Percentiles rank a stretch among this genome's conserved stretches.
Conservation (phyloP, 306 rosid species). For the Notholithocarpus densiflorus region DNA sequence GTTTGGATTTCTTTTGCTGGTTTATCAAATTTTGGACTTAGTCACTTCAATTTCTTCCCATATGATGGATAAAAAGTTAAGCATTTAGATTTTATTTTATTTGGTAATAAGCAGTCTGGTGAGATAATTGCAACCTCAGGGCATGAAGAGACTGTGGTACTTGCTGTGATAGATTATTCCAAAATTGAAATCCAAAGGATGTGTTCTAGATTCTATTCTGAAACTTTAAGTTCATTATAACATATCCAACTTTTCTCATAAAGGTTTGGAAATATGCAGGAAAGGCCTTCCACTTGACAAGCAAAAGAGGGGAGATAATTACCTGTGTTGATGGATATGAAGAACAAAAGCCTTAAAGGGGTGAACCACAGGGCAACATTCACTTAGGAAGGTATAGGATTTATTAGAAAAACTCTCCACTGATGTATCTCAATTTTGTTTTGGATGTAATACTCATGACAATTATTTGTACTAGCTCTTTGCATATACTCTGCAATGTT, state of each 20-base stretch:
- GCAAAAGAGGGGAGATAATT: conserved; percentile 25
- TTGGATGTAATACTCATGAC: background rate
- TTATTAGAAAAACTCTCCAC: background rate
- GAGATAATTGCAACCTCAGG: conserved; percentile 33
- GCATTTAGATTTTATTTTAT: background rate
- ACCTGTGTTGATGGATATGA: conserved; percentile 6
- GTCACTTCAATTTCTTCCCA: background rate
- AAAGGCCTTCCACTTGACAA: conserved; percentile 17
- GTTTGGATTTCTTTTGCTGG: too few species aligned
- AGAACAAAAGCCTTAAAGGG: background rate
- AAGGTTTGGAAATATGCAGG: conserved; percentile 23
- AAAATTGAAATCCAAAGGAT: conserved; percentile 25
- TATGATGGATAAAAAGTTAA: background rate
- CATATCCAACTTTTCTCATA: background rate
- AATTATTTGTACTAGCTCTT: background rate
- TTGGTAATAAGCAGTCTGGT: conserved; percentile 25
- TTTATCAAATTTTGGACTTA: too few species aligned
- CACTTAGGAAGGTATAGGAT: background rate
- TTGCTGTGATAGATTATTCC: conserved; percentile 29
- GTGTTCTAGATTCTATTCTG: too few species aligned
- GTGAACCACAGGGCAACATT: background rate
- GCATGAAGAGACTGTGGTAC: conserved; percentile 23
- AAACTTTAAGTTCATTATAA: background rate
- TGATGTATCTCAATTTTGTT: background rate
- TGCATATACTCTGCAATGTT: too few species aligned